Evolutionary conservation across 179 eudicot species (phyloP).

Genomic region (Monotropa hypopitys): DNA sequence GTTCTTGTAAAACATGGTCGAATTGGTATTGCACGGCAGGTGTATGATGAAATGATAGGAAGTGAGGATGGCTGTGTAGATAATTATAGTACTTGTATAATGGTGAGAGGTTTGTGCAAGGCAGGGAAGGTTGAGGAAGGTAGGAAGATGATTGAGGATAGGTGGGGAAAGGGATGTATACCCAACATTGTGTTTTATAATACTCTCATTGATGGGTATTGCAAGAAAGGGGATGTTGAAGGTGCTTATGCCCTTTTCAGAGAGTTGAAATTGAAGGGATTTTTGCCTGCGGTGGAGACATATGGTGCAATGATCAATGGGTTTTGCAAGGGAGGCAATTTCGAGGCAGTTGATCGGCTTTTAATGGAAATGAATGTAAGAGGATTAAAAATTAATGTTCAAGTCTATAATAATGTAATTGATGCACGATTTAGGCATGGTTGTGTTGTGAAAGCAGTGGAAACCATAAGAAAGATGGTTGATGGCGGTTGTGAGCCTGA

Average conservation of each 20-base stretch:
- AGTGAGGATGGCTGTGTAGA: constrained; percentile 43
- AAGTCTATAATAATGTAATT: constrained; percentile 51
- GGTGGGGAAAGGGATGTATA: constrained; percentile 69
- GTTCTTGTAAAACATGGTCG: constrained; percentile 31
- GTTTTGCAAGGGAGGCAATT: constrained; percentile 47
- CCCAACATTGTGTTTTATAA: constrained; percentile 84
- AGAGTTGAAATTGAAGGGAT: constrained; percentile 56
- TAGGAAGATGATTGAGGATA: constrained; percentile 55
- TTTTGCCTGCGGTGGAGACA: constrained; percentile 65
- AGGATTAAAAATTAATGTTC: constrained; percentile 45
- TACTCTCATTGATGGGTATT: constrained; percentile 67
- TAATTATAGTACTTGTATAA: constrained; percentile 64
- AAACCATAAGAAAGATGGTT: constrained; percentile 32
- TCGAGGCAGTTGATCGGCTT: constrained; percentile 44
- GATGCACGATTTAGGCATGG: constrained; percentile 52
- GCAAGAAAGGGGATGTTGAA: constrained; percentile 50
- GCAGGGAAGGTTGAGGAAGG: constrained; percentile 71
- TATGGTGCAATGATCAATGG: constrained; percentile 70
- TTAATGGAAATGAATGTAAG: constrained; percentile 57
- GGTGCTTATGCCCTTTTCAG: constrained; percentile 33
- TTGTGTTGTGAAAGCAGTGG: constrained; percentile 33
- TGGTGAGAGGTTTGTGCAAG: constrained; percentile 62
- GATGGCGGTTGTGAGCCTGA: constrained; percentile 55
- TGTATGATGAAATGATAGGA: constrained; percentile 59
- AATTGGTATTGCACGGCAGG: constrained; percentile 30